Evolutionary conservation across 768 basidiomycete species (phyloP).

Genomic region (Hemileccinum rubropunctum): DNA sequence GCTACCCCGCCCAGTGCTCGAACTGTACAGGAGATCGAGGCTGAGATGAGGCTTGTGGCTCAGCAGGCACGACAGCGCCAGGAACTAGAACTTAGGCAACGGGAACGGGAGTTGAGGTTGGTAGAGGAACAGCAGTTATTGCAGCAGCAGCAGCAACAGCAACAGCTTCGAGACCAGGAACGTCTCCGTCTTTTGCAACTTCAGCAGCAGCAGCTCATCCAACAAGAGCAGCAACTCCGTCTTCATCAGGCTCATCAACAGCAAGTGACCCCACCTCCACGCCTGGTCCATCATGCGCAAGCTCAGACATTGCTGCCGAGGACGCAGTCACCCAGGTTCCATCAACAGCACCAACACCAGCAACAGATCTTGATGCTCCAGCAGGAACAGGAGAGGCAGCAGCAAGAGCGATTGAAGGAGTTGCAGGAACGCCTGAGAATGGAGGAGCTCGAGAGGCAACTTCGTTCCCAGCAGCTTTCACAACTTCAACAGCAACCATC

Average conservation of each 20-base stretch:
- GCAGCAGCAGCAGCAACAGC: constrained; percentile 39
- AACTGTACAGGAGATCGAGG: constrained; percentile 80
- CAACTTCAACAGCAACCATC: constrained; percentile 43
- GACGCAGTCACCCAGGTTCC: constrained; percentile 77
- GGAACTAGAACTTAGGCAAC: constrained; percentile 44
- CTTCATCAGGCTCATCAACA: constrained; percentile 39
- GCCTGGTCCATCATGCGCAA: constrained; percentile 49
- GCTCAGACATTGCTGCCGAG: constrained; percentile 39
- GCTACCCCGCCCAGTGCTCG: constrained; percentile 42
- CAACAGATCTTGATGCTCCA: constrained; percentile 67
- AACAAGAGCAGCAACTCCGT: constrained; percentile 35
- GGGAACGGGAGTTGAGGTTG: constrained; percentile 41
- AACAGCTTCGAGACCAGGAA: constrained; percentile 42
- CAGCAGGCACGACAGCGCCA: constrained; percentile 42
- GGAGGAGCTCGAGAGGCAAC: constrained; percentile 66
- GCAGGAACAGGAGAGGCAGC: constrained; percentile 61
- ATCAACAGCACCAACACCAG: constrained; percentile 72
- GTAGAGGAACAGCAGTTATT: constrained; percentile 35
- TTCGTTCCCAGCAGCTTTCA: constrained; percentile 51
- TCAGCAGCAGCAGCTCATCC: constrained; percentile 39
- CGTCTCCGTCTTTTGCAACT: constrained; percentile 42
- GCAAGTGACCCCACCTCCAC: constrained; percentile 59
- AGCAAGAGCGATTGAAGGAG: constrained; percentile 56
- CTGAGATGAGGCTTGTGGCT: constrained; percentile 72
- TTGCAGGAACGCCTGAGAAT: constrained; percentile 62